These are phyloP conservation scores for Tephrocybe sp. DNA, from an alignment of 768 basidiomycete species.

Conservation along the genomic window DNA sequence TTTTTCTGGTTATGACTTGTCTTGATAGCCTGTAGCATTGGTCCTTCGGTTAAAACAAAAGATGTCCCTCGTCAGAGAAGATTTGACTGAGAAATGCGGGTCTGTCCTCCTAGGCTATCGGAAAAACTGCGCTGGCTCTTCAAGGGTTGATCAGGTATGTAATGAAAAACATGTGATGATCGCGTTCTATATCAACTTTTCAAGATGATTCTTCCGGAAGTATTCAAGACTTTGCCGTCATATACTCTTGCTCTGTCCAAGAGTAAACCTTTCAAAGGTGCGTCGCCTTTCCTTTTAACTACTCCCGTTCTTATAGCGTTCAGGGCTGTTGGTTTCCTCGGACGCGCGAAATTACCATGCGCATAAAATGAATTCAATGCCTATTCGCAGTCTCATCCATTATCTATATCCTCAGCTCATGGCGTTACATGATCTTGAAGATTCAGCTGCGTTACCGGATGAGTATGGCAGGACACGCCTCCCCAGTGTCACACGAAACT, in stretches of 20 bases:
- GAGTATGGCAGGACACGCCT: slow-evolving; percentile 56
- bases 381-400: slow-evolving; percentile 67
- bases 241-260: slow-evolving; percentile 82
- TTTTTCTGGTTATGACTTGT: neutral
- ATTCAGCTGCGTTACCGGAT: slow-evolving; percentile 68
- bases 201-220: slow-evolving; percentile 92
- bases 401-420: slow-evolving; percentile 87
- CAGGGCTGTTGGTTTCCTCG: slow-evolving; percentile 85
- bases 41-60: slow-evolving; percentile 54
- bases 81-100: slow-evolving; percentile 80
- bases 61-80: slow-evolving; percentile 76
- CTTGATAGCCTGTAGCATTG: slow-evolving; percentile 57
- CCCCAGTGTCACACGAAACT: slow-evolving; percentile 78
- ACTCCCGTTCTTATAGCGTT: neutral
- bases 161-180: neutral
- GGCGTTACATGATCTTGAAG: slow-evolving; percentile 82
- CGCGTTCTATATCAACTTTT: slow-evolving; percentile 7
- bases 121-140: slow-evolving; percentile 80
- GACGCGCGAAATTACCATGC: slow-evolving; percentile 89
- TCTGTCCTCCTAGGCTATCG: slow-evolving; percentile 83
- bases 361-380: slow-evolving; percentile 69
- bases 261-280: slow-evolving; percentile 91
- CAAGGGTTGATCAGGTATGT: slow-evolving; percentile 73
- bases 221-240: slow-evolving; percentile 81
- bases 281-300: slow-evolving; percentile 4